A percentile compares a stretch with the other conserved stretches of the same genome.
These are phyloP conservation scores for Ogataea angusta DNA, from an alignment of 805 yeast species.

Conservation along the genomic window DNA sequence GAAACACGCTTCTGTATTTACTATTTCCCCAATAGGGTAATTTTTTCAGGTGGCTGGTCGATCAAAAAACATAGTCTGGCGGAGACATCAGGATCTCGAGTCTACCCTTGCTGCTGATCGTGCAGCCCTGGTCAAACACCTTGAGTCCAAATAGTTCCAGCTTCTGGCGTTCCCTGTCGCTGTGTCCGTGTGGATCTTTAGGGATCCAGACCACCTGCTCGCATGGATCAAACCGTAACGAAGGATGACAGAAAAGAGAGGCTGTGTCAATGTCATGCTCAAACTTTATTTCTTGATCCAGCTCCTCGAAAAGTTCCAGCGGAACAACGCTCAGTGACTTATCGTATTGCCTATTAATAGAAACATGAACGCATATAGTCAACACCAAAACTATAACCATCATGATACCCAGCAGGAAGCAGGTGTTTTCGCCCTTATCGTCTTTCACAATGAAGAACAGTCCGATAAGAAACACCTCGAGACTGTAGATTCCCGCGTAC, in stretches of 20 bases:
- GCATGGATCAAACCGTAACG: slow-evolving; percentile 22
- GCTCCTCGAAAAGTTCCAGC: slow-evolving; percentile 14
- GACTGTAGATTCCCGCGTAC: slow-evolving; percentile 76
- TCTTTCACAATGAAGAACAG: slow-evolving; percentile 62
- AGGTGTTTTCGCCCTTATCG: slow-evolving; percentile 42
- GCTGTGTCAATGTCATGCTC: slow-evolving; percentile 8
- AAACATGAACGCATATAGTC: slow-evolving; percentile 58
- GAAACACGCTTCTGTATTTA: slow-evolving; percentile 9
- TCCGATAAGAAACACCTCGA: slow-evolving; percentile 77
- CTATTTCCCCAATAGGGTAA: slow-evolving; percentile 14
- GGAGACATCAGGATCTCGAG: slow-evolving; percentile 15
- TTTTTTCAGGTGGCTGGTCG: slow-evolving; percentile 18
- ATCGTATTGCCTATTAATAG: slow-evolving; percentile 43
- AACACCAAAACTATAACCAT: slow-evolving; percentile 49
- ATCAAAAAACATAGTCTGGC: slow-evolving; percentile 16
- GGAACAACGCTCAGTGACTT: slow-evolving; percentile 39
- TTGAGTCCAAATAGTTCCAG: slow-evolving; percentile 22
- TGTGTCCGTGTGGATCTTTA: slow-evolving; percentile 32
- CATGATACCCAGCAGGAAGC: slow-evolving; percentile 43
- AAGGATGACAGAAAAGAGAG: slow-evolving; percentile 23
- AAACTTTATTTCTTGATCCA: slow-evolving; percentile 3
- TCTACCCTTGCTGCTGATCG: slow-evolving; percentile 11
- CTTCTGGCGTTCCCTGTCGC: slow-evolving; percentile 24
- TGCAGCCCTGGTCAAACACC: slow-evolving; percentile 20
- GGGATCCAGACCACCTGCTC: slow-evolving; percentile 27